phyloP scores from a whole-genome alignment of 768 basidiomycete species.

The Ramaria sp. region DNA sequence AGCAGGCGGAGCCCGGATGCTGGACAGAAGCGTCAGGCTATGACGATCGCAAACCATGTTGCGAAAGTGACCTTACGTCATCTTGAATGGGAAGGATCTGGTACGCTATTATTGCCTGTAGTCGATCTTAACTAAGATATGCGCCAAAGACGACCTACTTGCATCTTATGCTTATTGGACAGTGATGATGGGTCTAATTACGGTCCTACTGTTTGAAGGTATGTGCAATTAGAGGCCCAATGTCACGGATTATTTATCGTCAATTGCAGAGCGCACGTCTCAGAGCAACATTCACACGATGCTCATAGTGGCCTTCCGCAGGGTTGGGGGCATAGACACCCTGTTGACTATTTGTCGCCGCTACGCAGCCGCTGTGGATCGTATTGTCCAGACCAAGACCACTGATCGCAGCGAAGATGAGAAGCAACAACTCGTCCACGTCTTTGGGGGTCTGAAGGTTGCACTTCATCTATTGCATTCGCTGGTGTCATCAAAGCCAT shows the following conservation, averaged over 20 bases:
- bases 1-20: slow-evolving; percentile 67
- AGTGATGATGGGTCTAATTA: slow-evolving; percentile 41
- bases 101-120: slow-evolving; percentile 28
- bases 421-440: slow-evolving; percentile 60
- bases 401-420: slow-evolving; percentile 49
- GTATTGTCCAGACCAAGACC: slow-evolving; percentile 34
- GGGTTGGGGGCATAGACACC: slow-evolving; percentile 57
- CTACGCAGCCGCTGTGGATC: slow-evolving; percentile 49
- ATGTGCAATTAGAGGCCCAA: slow-evolving; percentile 12
- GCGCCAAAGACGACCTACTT: slow-evolving; percentile 28
- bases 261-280: slow-evolving; percentile 55
- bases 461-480: slow-evolving; percentile 67
- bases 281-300: slow-evolving; percentile 74
- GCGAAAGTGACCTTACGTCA: slow-evolving; percentile 68
- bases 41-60: slow-evolving; percentile 54
- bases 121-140: slow-evolving; percentile 5
- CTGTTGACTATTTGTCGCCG: slow-evolving; percentile 46
- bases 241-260: slow-evolving; percentile 6
- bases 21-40: slow-evolving; percentile 67
- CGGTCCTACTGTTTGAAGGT: slow-evolving; percentile 52
- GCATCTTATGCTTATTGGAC: slow-evolving; percentile 41
- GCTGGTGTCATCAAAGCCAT: slow-evolving; percentile 66
- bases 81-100: slow-evolving; percentile 38
- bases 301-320: slow-evolving; percentile 64
- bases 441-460: slow-evolving; percentile 73